phyloP scores from a whole-genome alignment of 305 asterid species.

The Fraxinus greggii region DNA sequence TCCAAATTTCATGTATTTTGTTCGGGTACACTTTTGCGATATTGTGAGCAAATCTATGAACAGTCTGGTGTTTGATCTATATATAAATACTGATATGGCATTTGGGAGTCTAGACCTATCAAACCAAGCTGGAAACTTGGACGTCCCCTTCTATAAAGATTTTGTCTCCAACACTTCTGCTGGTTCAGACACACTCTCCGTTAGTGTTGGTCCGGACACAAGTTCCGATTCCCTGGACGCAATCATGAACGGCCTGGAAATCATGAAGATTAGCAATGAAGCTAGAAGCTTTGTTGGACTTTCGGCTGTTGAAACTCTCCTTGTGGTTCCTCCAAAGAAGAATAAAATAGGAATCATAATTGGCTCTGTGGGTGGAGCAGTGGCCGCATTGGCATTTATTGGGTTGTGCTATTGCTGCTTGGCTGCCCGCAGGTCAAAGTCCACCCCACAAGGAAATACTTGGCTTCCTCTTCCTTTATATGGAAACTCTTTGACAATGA shows the following conservation, averaged over 20 bases:
- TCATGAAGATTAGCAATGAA: constrained; percentile 91
- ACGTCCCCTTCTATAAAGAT: constrained; percentile 71
- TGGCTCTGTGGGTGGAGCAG: constrained; percentile 56
- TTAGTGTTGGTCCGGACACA: constrained; percentile 85
- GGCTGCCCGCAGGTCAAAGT: constrained; percentile 62
- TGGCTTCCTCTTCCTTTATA: constrained; percentile 89
- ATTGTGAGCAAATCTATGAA: constrained; percentile 79
- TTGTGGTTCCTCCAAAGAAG: constrained; percentile 48
- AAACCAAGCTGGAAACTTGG: constrained; percentile 57
- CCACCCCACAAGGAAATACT: constrained; percentile 53
- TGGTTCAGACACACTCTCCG: constrained; percentile 54
- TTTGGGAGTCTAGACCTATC: constrained; percentile 65
- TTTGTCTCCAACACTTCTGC: constrained; percentile 51
- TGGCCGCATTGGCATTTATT: constrained; percentile 45
- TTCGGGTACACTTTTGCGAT: constrained; percentile 90
- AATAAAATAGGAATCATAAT: constrained; percentile 41
- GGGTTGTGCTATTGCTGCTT: constrained; percentile 70
- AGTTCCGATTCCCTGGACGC: constrained; percentile 54
- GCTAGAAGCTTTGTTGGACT: constrained; percentile 77
- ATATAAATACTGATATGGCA: constrained; percentile 67
- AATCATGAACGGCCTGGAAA: constrained; percentile 89
- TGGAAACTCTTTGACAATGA: constrained; percentile 81
- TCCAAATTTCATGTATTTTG: constrained; percentile 64
- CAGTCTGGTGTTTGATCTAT: constrained; percentile 67
- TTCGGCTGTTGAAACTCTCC: constrained; percentile 61